Base-by-base conservation (phyloP, 1,284 basidiomycete species). In the Anthracocystis panici-leucophaei region DNA sequence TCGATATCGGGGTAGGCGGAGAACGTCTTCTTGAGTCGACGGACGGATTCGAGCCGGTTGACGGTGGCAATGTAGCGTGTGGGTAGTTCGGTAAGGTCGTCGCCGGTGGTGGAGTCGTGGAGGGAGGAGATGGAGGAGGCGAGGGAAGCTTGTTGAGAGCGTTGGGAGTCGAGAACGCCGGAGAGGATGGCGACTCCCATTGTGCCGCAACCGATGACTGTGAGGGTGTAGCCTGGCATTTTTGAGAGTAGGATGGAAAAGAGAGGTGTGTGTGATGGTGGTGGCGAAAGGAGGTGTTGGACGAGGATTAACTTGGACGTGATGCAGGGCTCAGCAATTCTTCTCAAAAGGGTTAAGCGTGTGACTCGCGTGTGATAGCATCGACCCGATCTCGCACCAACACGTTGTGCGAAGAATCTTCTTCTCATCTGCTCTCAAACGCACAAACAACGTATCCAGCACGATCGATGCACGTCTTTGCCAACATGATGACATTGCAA, bases 131-230 rank as follows among this genome's bases (percentile, higher is more conserved):
- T 52, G 14, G 68, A 66, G 12, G 58, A 65, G 7, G 70, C 72
- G 49, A 75, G 57, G 1, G 64, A 65, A 18, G 60, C 61, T 27
- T 65, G 59, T 35, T 72, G 68, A 20, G 55, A 56, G 11, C 60
- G 68, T 62, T 64, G 81, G 45, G 75, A 87, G 79, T 77, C 87
- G 52, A 95, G 87, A 44, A 96, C 91, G 58, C 94, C 97, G 31
- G 95, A 97, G 51, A 97, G 90, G 84, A 99, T 90, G 66, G 97
- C 95, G 75, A 98, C 88, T 63, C 97, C 97, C 97, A 99, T 99
- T 8, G 97, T 99, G 64, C 97, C 97, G 87, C 97, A 99, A 5
- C 79, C 83, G 41, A 85, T 81, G 42, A 85, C 71, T 49, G 78
- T 70, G 35, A 85, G 65, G 51, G 82, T 83, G 56, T 82, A 78